Percentiles rank a stretch among this genome's conserved stretches.
phyloP scores from a whole-genome alignment of 495 filamentous ascomycete genomes.

The Parathielavia hyrcaniae region DNA sequence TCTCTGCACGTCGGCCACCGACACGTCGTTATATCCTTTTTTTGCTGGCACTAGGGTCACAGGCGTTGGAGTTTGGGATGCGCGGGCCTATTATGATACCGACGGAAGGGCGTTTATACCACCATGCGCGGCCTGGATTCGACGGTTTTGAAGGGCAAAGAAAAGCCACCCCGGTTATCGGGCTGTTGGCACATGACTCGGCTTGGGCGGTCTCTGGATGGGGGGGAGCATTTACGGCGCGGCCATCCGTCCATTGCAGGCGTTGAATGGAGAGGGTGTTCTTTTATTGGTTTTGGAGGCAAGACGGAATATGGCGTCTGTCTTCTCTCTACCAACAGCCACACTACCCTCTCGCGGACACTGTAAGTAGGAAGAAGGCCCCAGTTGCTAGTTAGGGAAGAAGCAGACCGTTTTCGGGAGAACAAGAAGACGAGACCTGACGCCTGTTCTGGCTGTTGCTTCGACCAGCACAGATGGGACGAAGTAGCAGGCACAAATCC shows the following conservation, averaged over 20 bases:
- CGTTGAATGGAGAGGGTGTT: conserved; percentile 4
- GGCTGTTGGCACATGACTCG: neutral
- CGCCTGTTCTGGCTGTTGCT: too few relatives aligned
- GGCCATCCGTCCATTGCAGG: conserved; percentile 4
- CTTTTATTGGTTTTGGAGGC: neutral
- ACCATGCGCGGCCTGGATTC: conserved; percentile 11
- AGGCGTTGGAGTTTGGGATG: conserved; percentile 6
- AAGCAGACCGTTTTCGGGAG: too few relatives aligned
- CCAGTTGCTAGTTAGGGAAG: too few relatives aligned
- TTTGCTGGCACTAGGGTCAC: neutral
- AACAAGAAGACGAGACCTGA: too few relatives aligned
- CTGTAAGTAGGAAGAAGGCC: too few relatives aligned
- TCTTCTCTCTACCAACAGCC: neutral
- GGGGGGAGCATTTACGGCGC: conserved; percentile 6
- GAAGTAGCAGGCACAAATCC: too few relatives aligned
- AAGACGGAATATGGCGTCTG: neutral
- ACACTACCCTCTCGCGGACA: neutral
- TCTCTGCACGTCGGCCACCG: neutral
- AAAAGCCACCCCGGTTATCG: conserved; percentile 1
- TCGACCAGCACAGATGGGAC: too few relatives aligned
- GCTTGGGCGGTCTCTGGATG: conserved; percentile 1
- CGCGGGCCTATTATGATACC: conserved; percentile 4
- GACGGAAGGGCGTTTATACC: conserved; percentile 9
- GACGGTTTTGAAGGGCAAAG: neutral
- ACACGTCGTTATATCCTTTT: neutral